A percentile compares a stretch with the other conserved stretches of the same genome.
phyloP scores from a whole-genome alignment of 768 basidiomycete species.

The Peribolospora kevripleyi region DNA sequence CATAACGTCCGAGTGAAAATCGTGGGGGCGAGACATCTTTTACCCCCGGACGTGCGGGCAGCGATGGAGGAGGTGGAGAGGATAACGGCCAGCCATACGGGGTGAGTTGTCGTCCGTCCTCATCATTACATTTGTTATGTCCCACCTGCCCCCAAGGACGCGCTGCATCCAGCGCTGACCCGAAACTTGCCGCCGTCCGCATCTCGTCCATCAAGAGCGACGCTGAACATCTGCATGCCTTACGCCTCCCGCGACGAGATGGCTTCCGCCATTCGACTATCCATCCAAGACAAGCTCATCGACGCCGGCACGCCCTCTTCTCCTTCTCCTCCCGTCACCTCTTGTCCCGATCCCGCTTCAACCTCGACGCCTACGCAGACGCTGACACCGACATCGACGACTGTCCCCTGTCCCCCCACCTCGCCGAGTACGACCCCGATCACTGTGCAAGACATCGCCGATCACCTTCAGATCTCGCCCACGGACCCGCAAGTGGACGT shows the following conservation, averaged over 20 bases:
- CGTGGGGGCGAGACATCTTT: slow-evolving; percentile 45
- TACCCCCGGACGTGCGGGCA: slow-evolving; percentile 48
- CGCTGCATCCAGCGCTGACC: neutral
- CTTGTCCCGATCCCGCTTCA: too few relatives aligned
- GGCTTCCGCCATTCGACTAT: slow-evolving; percentile 38
- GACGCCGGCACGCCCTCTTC: neutral
- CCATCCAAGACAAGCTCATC: neutral
- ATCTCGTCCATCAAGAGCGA: slow-evolving; percentile 29
- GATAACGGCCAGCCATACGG: slow-evolving; percentile 46
- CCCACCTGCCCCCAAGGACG: too few relatives aligned
- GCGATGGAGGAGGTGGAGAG: slow-evolving; percentile 47
- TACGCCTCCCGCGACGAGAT: slow-evolving; percentile 86
- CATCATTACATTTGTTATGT: too few relatives aligned
- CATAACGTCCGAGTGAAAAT: slow-evolving; percentile 68
- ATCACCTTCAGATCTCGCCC: slow-evolving; percentile 38
- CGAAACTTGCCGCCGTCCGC: neutral
- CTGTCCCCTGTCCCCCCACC: neutral
- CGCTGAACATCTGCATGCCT: slow-evolving; percentile 78
- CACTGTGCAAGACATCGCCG: slow-evolving; percentile 42
- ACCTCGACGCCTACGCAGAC: too few relatives aligned
- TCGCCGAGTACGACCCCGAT: slow-evolving; percentile 17
- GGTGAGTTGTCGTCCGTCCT: slow-evolving; percentile 24
- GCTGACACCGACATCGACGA: too few relatives aligned
- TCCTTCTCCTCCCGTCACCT: neutral
- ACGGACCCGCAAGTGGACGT: slow-evolving; percentile 48